phyloP scores from a whole-genome alignment of 257 asterid species.

The Solanum neorickii region DNA sequence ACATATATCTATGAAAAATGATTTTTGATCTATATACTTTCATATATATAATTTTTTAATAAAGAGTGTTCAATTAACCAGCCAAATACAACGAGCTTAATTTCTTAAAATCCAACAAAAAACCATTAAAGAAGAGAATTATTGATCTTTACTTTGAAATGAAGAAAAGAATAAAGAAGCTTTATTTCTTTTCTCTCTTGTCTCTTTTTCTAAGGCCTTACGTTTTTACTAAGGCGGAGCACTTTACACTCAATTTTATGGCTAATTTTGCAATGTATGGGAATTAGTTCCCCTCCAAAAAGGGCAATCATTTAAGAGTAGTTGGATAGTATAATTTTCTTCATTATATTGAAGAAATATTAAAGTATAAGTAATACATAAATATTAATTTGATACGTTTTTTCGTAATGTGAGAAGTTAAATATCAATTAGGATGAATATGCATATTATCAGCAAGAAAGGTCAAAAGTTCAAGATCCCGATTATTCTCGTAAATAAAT shows the following conservation, averaged over 20 bases:
- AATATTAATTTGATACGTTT: not conserved
- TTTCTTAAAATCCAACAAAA: not conserved
- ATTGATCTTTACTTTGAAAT: not conserved
- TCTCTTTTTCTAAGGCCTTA: not conserved
- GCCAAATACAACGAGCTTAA: not conserved
- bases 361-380: not conserved
- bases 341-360: not conserved
- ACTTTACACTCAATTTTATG: not conserved
- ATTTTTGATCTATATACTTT: too few species aligned
- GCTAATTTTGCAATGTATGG: not conserved
- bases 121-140: not conserved
- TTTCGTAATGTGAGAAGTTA: not conserved
- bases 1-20: too few species aligned
- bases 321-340: too few species aligned
- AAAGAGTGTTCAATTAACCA: too few species aligned
- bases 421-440: not conserved
- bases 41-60: too few species aligned
- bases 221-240: too few species aligned
- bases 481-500: not conserved
- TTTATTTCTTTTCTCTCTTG: not conserved
- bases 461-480: not conserved
- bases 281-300: too few species aligned
- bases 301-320: too few species aligned
- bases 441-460: not conserved
- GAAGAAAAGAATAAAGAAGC: not conserved